Conservation (phyloP, 1,284 basidiomycete genomes). For the Farysia itapuensis region DNA sequence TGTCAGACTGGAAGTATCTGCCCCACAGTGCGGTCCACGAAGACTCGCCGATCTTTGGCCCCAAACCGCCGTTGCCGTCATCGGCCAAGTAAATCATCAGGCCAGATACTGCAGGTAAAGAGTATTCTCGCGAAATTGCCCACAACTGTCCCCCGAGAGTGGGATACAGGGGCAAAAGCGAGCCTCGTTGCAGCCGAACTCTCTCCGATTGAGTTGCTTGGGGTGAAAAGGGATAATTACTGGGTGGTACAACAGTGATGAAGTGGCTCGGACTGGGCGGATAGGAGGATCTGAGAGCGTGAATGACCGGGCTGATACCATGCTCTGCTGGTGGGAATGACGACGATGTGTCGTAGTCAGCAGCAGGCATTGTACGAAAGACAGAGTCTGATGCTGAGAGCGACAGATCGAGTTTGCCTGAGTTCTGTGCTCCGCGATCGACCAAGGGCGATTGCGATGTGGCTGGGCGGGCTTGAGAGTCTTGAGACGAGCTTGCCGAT, state of each 20-base stretch:
- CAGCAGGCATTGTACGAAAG: too few species aligned
- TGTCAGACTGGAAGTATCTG: constrained; percentile 46
- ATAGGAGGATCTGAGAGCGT: constrained; percentile 20
- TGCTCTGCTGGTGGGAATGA: too few species aligned
- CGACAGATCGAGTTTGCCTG: too few species aligned
- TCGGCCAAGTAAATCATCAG: constrained; percentile 52
- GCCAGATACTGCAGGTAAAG: constrained; percentile 53
- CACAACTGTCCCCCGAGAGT: constrained; percentile 56
- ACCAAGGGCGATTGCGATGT: too few species aligned
- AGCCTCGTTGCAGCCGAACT: constrained; percentile 40
- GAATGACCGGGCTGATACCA: constrained; percentile 26
- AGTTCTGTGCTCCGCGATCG: too few species aligned
- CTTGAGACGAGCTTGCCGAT: too few species aligned
- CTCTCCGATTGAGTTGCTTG: constrained; percentile 9
- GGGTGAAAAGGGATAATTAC: constrained; percentile 15
- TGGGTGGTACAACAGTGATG: constrained; percentile 44
- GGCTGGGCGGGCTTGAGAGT: too few species aligned
- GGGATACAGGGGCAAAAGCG: constrained; percentile 53
- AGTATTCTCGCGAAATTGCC: constrained; percentile 57
- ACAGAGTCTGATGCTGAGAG: too few species aligned
- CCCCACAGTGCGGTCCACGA: constrained; percentile 55
- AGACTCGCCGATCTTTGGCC: constrained; percentile 51
- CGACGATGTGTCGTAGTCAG: too few species aligned
- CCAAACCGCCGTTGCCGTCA: constrained; percentile 51
- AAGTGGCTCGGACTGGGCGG: constrained; percentile 34